Evolutionary conservation across 495 filamentous ascomycete genomes (phyloP).

Genomic region (Lasiosphaeria hispida): DNA sequence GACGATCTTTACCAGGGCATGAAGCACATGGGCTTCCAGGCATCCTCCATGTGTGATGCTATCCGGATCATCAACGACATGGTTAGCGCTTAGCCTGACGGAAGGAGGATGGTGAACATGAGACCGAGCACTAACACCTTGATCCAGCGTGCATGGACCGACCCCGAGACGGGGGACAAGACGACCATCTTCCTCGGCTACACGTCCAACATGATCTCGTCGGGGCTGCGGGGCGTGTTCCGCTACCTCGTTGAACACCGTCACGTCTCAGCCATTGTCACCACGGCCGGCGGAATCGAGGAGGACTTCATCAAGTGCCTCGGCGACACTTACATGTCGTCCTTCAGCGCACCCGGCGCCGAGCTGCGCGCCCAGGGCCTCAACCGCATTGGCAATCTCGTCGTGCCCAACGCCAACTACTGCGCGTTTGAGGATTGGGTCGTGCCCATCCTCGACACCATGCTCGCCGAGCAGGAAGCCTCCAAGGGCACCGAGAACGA

Average conservation of each 20-base stretch:
- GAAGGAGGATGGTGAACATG: background rate
- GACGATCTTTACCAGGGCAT: constrained; percentile 81
- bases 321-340: constrained; percentile 85
- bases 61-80: constrained; percentile 90
- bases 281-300: constrained; percentile 94
- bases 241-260: constrained; percentile 89
- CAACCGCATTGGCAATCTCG: constrained; percentile 91
- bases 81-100: constrained; percentile 49
- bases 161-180: constrained; percentile 66
- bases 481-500: constrained; percentile 64
- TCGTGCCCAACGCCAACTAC: constrained; percentile 97
- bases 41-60: constrained; percentile 78
- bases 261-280: constrained; percentile 89
- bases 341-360: constrained; percentile 72
- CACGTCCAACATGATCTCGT: constrained; percentile 95
- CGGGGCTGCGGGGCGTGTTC: constrained; percentile 84
- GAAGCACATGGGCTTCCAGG: constrained; percentile 89
- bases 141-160: constrained; percentile 68
- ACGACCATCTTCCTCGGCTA: constrained; percentile 97
- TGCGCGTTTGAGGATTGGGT: constrained; percentile 98
- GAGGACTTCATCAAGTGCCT: constrained; percentile 99
- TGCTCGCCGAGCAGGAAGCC: constrained; percentile 90
- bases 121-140: constrained; percentile 7
- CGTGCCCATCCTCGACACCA: constrained; percentile 81
- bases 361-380: constrained; percentile 76